phyloP scores from a whole-genome alignment of 805 yeast genomes.

The Wickerhamiella allomyrinae region DNA sequence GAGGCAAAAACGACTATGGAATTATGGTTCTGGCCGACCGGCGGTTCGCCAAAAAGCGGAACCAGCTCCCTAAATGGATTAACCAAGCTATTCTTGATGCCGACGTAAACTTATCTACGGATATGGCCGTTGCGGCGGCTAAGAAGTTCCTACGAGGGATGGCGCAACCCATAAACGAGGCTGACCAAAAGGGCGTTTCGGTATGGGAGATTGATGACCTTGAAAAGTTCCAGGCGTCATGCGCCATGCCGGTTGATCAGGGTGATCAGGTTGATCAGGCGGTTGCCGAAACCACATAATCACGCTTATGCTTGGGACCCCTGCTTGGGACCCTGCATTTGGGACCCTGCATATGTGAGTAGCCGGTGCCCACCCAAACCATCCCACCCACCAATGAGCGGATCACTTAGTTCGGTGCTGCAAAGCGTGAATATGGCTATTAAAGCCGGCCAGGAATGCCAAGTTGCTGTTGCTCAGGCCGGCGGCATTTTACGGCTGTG shows the following conservation, averaged over 20 bases:
- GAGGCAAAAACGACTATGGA: conserved; percentile 98
- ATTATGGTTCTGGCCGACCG: conserved; percentile 96
- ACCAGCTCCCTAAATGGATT: conserved; percentile 93
- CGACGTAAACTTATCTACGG: conserved; percentile 83
- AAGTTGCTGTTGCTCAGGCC: not conserved
- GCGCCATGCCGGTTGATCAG: not conserved
- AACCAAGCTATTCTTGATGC: conserved; percentile 86
- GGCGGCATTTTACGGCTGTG: not conserved
- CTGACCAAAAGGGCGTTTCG: conserved; percentile 86
- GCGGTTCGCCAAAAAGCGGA: conserved; percentile 72
- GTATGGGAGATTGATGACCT: conserved; percentile 63
- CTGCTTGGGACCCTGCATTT: not conserved
- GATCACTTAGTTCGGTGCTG: not conserved
- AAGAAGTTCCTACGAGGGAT: conserved; percentile 80
- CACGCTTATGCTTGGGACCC: not conserved
- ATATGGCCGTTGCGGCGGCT: conserved; percentile 92
- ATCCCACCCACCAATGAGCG: not conserved
- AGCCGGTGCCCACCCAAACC: too few species aligned
- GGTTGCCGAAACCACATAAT: not conserved
- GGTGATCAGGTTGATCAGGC: not conserved
- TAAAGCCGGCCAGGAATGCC: not conserved
- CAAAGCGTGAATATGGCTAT: not conserved
- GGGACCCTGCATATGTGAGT: not conserved
- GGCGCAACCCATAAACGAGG: conserved; percentile 85
- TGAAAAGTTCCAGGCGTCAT: conserved; percentile 13